Base-by-base conservation (phyloP, 495 filamentous ascomycete species). In the Penicillium subrubescens region DNA sequence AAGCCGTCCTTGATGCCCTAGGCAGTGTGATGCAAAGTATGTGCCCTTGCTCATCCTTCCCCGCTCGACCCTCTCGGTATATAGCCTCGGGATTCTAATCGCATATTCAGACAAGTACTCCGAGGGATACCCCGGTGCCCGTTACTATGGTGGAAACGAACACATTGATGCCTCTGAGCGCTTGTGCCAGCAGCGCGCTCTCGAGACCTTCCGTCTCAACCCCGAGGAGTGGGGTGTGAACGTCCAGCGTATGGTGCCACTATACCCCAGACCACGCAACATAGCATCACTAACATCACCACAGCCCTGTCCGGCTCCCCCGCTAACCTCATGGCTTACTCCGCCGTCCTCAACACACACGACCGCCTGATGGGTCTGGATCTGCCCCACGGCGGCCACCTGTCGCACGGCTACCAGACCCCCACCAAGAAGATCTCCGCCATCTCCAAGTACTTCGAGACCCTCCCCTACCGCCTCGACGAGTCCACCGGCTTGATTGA, bases 361-460 rank as follows among this genome's bases (percentile, higher is more conserved):
- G 95, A 98, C 64, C 89, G 95, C 53, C 86, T 99, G 61, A 98
- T 99, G 95, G 94, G 96, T 48, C 86, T 99, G 51, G 95, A 99
- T 76, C 86, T 99, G 17, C 95, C 95, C 50, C 95, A 99, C 70
- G 95, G 95, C 54, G 95, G 95, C 60, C 95, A 99, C 78, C 84
- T 99, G 43, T 98, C 95, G 17, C 95, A 99, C 76, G 95, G 95
- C 57, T 99, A 99, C 79, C 95, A 99, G 77, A 97, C 90, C 14
- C 94, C 96, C 2, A 93, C 91, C 48, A 98, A 97, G 84, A 99
- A 99, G 84, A 97, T 99, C 69, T 98, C 95, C 17, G 91, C 91
- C 68, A 90, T 99, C 60, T 98, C 95, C 48, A 97, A 97, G 77
- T 99, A 99, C 81, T 99, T 98, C 72, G 95, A 99, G 82, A 98